These are phyloP conservation scores for Daldinia loculata DNA, from an alignment of 495 filamentous ascomycete species.

Conservation along the genomic window DNA sequence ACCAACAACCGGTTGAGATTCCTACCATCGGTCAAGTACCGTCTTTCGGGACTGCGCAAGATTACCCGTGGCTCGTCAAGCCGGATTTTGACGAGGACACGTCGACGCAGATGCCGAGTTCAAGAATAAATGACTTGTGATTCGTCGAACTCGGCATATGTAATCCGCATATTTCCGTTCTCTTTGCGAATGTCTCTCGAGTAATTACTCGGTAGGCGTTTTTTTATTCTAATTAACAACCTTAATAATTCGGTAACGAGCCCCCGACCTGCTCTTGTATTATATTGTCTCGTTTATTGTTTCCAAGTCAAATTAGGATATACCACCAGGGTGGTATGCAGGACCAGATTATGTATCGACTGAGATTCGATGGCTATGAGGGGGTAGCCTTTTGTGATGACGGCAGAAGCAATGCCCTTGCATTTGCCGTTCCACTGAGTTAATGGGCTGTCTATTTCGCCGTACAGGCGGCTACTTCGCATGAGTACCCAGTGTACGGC, in stretches of 20 bases:
- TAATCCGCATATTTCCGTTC: constrained; percentile 13
- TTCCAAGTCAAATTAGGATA: constrained; percentile 27
- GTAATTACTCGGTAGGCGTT: background rate
- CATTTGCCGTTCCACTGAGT: constrained; percentile 6
- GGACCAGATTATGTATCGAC: constrained; percentile 18
- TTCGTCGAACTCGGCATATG: constrained; percentile 1
- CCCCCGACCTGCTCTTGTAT: constrained; percentile 37
- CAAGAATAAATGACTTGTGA: constrained; percentile 57
- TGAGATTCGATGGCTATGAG: constrained; percentile 8
- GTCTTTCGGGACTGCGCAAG: constrained; percentile 46
- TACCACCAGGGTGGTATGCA: constrained; percentile 34
- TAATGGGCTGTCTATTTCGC: constrained; percentile 6
- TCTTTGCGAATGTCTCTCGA: constrained; percentile 18
- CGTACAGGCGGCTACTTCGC: constrained; percentile 4
- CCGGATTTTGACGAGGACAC: constrained; percentile 55
- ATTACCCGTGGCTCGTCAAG: constrained; percentile 55
- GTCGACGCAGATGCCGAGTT: constrained; percentile 58
- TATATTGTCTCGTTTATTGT: constrained; percentile 30
- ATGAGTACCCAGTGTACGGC: background rate
- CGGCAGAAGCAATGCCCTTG: constrained; percentile 10
- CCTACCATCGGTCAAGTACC: constrained; percentile 50
- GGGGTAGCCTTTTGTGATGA: constrained; percentile 18
- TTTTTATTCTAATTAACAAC: constrained; percentile 8
- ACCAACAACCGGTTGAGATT: constrained; percentile 56
- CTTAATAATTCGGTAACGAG: constrained; percentile 29